Base-by-base conservation (phyloP, 345 rosid genomes). In the Eucalyptus curtisii region DNA sequence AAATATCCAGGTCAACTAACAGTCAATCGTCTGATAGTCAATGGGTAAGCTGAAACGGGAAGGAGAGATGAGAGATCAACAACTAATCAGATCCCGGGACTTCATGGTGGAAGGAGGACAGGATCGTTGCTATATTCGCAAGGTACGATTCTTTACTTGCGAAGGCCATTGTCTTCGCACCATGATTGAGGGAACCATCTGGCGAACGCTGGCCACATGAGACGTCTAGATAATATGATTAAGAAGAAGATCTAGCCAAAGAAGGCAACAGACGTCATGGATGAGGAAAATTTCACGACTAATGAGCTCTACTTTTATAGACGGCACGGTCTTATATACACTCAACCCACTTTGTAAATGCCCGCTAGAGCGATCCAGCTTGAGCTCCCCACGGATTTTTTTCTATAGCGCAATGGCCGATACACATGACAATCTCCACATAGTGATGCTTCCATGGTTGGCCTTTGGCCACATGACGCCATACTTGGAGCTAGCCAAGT, bases 401-500 rank as follows among this genome's bases (percentile, higher is more conserved):
- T 25, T 12, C 66, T 27, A 13, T 24, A 37, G 7, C 24, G 55
- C 52, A 14, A 88, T 88, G 89, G 89, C 79, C n/a, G 53, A 30
- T 13, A 88, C 50, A 15, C 52, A 17, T 37, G 86, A 86, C n/a
- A 45, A 80, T 27, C 37, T 49, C 50, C 90, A 90, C 86, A 48
- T 90, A 25, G 90, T 47, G 25, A 87, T 89, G 89, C 86, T 90
- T 49, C 92, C 92, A 87, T 90, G 92, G 92, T 90, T 89, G 20
- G 92, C 90, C 33, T 90, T 90, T 22, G 91, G 92, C 49, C 92
- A 90, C 91, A 90, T 91, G 88, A 87, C 86, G 16, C 91, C 92
- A 14, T 91, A 53, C 87, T 31, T 90, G 5, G 88, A 91, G 59
- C 90, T 90, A 68, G 87, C 91, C 86, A 90, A 86, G 88, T 76